phyloP scores from a whole-genome alignment of 2,329 filamentous ascomycete genomes.

The Colletotrichum zoysiae region DNA sequence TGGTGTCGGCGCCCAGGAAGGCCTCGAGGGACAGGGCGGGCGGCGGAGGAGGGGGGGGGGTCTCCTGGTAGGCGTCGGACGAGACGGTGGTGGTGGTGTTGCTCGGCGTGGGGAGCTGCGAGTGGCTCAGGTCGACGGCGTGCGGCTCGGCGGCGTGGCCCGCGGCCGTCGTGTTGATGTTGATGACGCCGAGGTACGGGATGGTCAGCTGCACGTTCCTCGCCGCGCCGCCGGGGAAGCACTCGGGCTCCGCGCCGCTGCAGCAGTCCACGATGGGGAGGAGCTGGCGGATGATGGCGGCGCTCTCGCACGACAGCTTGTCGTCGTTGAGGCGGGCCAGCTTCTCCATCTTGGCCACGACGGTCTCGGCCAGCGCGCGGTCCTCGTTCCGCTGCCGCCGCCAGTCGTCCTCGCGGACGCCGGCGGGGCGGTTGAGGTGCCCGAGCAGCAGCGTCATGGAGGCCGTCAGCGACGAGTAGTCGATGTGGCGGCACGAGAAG shows the following conservation, averaged over 20 bases:
- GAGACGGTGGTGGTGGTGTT: conserved; percentile 35
- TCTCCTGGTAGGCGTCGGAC: conserved; percentile 15
- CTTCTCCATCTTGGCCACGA: conserved; percentile 53
- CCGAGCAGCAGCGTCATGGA: conserved; percentile 64
- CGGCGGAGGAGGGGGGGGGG: too few relatives aligned
- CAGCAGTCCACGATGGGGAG: conserved; percentile 55
- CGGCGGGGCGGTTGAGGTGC: conserved; percentile 54
- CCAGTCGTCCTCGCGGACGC: conserved; percentile 43
- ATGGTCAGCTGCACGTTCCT: conserved; percentile 55
- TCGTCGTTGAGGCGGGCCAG: conserved; percentile 56
- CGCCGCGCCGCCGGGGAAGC: conserved; percentile 32
- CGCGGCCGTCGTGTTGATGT: conserved; percentile 49
- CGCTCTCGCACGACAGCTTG: conserved; percentile 56
- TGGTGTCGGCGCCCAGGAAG: conserved; percentile 8
- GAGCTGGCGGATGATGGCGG: conserved; percentile 58
- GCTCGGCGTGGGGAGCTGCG: conserved; percentile 31
- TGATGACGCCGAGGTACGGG: conserved; percentile 62
- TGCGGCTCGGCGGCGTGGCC: conserved; percentile 12
- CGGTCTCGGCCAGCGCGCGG: conserved; percentile 50
- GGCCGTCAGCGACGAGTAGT: conserved; percentile 66
- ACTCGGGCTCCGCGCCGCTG: conserved; percentile 15
- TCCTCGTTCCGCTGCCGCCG: conserved; percentile 51
- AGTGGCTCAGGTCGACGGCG: conserved; percentile 26
- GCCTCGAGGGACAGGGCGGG: conserved; percentile 34
- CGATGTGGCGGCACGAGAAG: conserved; percentile 61